Percentiles rank a stretch among this genome's conserved stretches.
These are phyloP conservation scores for Cryphonectria nitschkei DNA, from an alignment of 2,329 filamentous ascomycete genomes.

Conservation along the genomic window DNA sequence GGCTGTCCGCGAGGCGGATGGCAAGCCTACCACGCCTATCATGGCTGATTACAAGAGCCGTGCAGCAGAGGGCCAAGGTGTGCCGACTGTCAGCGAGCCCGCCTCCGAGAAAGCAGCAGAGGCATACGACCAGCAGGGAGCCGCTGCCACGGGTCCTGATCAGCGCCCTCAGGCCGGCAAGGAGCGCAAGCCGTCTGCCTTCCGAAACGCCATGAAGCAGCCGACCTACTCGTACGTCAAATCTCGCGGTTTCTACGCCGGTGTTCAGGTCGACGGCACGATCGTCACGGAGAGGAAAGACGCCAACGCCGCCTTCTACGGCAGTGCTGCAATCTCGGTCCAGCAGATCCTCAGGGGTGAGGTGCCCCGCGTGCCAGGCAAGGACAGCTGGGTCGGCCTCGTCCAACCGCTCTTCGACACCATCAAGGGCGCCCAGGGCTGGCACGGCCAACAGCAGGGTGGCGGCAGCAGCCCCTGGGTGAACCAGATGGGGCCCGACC, in stretches of 20 bases:
- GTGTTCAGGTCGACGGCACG: constrained; percentile 84
- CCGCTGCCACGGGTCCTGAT: not conserved
- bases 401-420: constrained; percentile 41
- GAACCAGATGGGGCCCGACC: constrained; percentile 20
- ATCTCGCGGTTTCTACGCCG: constrained; percentile 85
- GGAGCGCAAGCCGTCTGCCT: constrained; percentile 33
- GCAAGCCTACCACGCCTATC: constrained; percentile 13
- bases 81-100: constrained; percentile 51
- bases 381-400: constrained; percentile 39
- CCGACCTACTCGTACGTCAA: constrained; percentile 76
- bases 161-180: constrained; percentile 25
- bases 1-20: constrained; percentile 19
- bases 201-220: constrained; percentile 39
- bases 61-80: constrained; percentile 32
- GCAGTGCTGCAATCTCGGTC: constrained; percentile 54
- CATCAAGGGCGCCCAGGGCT: constrained; percentile 42
- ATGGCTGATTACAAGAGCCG: constrained; percentile 17
- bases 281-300: constrained; percentile 84
- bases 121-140: constrained; percentile 1
- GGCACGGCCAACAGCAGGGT: constrained; percentile 27
- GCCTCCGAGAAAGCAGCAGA: constrained; percentile 52
- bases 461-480: constrained; percentile 14
- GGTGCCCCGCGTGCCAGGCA: constrained; percentile 36
- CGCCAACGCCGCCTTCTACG: constrained; percentile 87
- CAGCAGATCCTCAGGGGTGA: constrained; percentile 53